Percentiles rank a stretch among this genome's conserved stretches.
These are phyloP conservation scores for Coemansia sp. DNA, from an alignment of 192 early-diverging fungal genomes.

Conservation along the genomic window DNA sequence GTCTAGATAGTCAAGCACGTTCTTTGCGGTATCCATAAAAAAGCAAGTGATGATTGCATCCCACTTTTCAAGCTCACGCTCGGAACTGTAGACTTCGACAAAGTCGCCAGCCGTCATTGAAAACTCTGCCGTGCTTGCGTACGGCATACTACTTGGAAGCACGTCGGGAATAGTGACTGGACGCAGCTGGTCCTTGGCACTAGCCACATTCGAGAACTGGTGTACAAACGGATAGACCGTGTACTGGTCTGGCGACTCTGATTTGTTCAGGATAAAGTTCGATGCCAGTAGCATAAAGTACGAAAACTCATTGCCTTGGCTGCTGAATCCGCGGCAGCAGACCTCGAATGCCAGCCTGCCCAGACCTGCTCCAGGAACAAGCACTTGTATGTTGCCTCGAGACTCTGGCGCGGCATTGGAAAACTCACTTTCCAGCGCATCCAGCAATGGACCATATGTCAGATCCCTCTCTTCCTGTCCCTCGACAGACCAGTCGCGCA, in stretches of 20 bases:
- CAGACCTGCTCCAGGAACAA: conserved; percentile 95
- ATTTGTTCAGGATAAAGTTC: conserved; percentile 91
- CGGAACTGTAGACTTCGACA: conserved; percentile 77
- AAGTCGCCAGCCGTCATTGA: conserved; percentile 99
- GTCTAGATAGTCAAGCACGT: conserved; percentile 85
- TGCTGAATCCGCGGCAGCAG: conserved; percentile 72
- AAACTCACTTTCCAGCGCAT: conserved; percentile 65
- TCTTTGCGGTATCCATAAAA: conserved; percentile 97
- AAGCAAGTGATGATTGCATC: conserved; percentile 93
- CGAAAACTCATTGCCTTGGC: conserved; percentile 93
- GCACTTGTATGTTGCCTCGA: conserved; percentile 65
- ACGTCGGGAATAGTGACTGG: conserved; percentile 82
- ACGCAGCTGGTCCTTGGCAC: conserved; percentile 61
- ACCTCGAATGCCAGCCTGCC: conserved; percentile 93
- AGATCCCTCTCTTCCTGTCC: conserved; percentile 74
- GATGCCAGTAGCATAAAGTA: conserved; percentile 95
- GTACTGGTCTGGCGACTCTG: conserved; percentile 57
- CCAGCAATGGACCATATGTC: conserved; percentile 79
- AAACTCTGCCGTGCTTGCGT: conserved; percentile 64
- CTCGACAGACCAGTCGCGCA: conserved; percentile 90
- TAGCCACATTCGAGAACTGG: conserved; percentile 78
- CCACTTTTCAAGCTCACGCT: conserved; percentile 70
- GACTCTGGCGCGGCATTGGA: conserved; percentile 13
- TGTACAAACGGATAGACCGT: conserved; percentile 91
- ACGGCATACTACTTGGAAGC: conserved; percentile 57